These are phyloP conservation scores for Pterocarpus macrocarpus DNA, from an alignment of 306 rosid species.

Conservation along the genomic window DNA sequence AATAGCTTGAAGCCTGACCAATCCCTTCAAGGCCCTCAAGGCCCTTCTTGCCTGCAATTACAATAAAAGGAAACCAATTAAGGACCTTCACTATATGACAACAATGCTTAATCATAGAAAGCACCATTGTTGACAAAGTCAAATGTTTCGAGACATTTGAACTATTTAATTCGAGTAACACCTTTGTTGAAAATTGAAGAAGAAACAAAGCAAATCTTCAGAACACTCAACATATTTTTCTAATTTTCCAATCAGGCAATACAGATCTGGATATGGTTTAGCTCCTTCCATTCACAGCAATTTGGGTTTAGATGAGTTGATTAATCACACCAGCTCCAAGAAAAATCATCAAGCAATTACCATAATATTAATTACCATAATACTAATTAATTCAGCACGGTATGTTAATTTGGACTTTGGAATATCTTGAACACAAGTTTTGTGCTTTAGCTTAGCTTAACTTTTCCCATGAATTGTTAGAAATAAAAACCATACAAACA, in stretches of 20 bases:
- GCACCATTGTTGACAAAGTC: too few species aligned
- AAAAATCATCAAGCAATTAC: neutral
- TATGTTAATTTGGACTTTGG: too few species aligned
- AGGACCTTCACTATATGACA: too few species aligned
- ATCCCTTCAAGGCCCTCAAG: constrained; percentile 90
- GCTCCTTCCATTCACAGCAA: neutral
- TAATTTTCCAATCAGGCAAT: neutral
- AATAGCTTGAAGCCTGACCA: constrained; percentile 97
- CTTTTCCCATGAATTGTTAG: too few species aligned
- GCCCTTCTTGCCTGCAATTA: constrained; percentile 87
- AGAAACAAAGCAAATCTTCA: neutral
- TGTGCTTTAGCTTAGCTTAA: too few species aligned
- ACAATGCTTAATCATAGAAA: too few species aligned
- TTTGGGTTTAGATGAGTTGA: neutral
- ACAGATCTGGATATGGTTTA: neutral
- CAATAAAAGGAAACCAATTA: too few species aligned
- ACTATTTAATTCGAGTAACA: neutral
- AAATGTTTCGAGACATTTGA: neutral
- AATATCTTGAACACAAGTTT: too few species aligned
- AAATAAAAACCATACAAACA: too few species aligned
- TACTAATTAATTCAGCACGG: neutral
- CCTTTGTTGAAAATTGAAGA: neutral
- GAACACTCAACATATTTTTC: neutral
- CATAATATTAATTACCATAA: neutral
- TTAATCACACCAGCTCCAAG: neutral